Base-by-base conservation (phyloP, 2,329 filamentous ascomycete genomes). In the Cercospora sp. region DNA sequence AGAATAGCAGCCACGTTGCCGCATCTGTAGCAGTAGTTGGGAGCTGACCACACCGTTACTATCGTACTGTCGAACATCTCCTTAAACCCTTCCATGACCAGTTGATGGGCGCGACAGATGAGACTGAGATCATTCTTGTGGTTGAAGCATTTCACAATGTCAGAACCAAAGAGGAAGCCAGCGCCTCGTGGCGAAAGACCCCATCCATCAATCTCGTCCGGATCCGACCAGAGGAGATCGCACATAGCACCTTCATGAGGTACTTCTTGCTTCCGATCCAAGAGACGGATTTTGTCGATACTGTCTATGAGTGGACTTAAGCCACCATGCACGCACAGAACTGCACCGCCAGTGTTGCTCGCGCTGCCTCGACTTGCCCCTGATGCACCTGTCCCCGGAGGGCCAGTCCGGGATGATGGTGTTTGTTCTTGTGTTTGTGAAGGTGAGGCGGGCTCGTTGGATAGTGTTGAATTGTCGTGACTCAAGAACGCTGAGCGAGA, bases 51-150 rank as follows among this genome's bases (percentile, higher is more conserved):
- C n/a, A 99, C 95, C 0, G 95, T 99, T 51, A 98, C 95, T 71
- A 99, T 97, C 59, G 90, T 92, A 13, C 89, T 91, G 77, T 97
- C 93, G 77, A 98, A 99, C 94, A 98, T 98, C 79, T 98, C 95
- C 82, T 98, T 98, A 81, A 97, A 99, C 0, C 95, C 95, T 79
- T 99, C 95, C 95, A 98, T 99, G 72, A 99, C 95, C 23, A 99
- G 88, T 80, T 99, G 95, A 78, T 99, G 95, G 0, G 95, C 95
- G 65, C 95, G 89, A 18, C 94, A 95, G 72, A 99, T 95, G 63
- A 99, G 86, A 23, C 90, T 93, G 30, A 99, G 86, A 77, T 97
- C 92, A 79, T 99, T 99, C 67, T 89, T 88, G 80, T 97, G 90
- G 81, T 98, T 99, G 83, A 99, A 99, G 72, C 90, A 89, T 76